These are phyloP conservation scores for Proliferodiscus dingleyae DNA, from an alignment of 2,329 filamentous ascomycete species.

Conservation along the genomic window DNA sequence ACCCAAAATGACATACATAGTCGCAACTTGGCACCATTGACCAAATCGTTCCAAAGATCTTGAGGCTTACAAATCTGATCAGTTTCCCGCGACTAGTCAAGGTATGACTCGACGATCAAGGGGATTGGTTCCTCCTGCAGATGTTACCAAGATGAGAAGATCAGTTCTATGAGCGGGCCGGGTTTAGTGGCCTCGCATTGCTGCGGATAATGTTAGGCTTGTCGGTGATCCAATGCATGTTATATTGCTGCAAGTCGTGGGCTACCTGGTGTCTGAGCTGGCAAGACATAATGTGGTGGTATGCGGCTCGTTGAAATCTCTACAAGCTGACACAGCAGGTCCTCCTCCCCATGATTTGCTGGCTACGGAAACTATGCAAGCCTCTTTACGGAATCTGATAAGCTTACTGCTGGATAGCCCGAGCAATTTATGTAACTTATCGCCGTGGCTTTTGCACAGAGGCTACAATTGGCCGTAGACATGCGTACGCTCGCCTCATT, in stretches of 20 bases:
- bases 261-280: background rate
- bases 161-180: no score
- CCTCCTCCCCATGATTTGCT: conserved; percentile 1
- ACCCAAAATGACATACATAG: background rate
- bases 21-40: background rate
- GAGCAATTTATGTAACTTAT: background rate
- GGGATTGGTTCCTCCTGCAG: no score
- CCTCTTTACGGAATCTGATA: conserved; percentile 1
- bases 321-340: conserved; percentile 1
- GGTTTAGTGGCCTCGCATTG: no score
- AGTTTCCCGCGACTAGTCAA: background rate
- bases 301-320: background rate
- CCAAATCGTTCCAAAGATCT: background rate
- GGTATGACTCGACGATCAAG: no score
- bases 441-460: background rate
- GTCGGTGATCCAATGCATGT: background rate
- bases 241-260: background rate
- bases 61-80: background rate
- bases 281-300: background rate
- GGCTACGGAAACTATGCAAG: background rate
- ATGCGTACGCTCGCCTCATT: conserved; percentile 1
- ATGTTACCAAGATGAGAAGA: no score
- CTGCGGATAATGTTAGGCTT: no score
- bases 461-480: background rate
- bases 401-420: background rate